phyloP scores from a whole-genome alignment of 495 filamentous ascomycete species.

The Hypoxylon trugodes region DNA sequence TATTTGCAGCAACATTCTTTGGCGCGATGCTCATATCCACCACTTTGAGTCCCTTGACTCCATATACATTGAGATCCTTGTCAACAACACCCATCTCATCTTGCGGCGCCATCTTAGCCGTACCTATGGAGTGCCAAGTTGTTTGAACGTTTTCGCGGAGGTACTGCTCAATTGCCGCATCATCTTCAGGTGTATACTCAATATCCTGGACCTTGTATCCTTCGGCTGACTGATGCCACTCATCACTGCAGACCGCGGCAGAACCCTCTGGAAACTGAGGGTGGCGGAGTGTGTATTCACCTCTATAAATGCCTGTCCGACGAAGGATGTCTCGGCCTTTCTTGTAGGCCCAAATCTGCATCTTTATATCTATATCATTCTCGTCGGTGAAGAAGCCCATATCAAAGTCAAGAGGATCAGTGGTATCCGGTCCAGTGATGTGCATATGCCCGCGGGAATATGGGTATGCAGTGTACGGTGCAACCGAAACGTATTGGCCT shows the following conservation, averaged over 20 bases:
- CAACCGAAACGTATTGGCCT: slow-evolving; percentile 50
- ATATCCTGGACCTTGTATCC: slow-evolving; percentile 38
- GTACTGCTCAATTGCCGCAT: slow-evolving; percentile 57
- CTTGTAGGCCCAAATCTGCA: slow-evolving; percentile 63
- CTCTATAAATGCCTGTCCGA: slow-evolving; percentile 60
- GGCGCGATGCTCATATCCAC: slow-evolving; percentile 61
- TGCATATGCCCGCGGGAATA: slow-evolving; percentile 65
- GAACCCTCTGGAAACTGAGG: slow-evolving; percentile 59
- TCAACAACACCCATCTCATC: slow-evolving; percentile 62
- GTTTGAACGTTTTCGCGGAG: slow-evolving; percentile 56
- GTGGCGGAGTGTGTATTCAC: slow-evolving; percentile 59
- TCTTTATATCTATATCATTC: slow-evolving; percentile 53
- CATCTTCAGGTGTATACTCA: slow-evolving; percentile 62
- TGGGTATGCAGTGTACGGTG: slow-evolving; percentile 58
- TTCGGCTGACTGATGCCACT: slow-evolving; percentile 35
- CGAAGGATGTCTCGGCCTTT: slow-evolving; percentile 63
- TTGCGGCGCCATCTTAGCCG: slow-evolving; percentile 56
- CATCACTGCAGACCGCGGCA: slow-evolving; percentile 48
- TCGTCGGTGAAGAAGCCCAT: slow-evolving; percentile 55
- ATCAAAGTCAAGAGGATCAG: slow-evolving; percentile 50
- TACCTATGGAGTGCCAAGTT: slow-evolving; percentile 64
- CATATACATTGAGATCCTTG: slow-evolving; percentile 57
- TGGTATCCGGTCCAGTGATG: slow-evolving; percentile 54
- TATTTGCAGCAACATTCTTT: slow-evolving; percentile 68
- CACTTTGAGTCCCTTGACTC: slow-evolving; percentile 57